phyloP scores from a whole-genome alignment of 179 eudicot genomes.

The Pouteria campechiana region DNA sequence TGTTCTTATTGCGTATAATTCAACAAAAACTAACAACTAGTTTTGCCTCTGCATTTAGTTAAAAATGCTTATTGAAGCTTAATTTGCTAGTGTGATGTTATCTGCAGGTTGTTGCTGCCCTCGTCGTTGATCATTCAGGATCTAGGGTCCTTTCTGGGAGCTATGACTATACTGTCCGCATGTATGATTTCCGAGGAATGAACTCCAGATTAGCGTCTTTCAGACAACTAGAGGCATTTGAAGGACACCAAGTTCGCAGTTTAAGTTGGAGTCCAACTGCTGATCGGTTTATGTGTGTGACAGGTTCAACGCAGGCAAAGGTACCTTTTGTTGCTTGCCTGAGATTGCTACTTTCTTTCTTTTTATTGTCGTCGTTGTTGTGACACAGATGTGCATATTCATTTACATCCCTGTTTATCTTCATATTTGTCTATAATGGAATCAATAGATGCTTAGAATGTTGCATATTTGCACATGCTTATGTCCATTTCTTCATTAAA shows the following conservation, averaged over 20 bases:
- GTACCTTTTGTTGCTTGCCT: conserved; percentile 21
- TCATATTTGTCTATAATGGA: too few relatives aligned
- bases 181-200: conserved; percentile 99
- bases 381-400: not conserved
- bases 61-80: too few relatives aligned
- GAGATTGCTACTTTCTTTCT: too few relatives aligned
- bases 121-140: conserved; percentile 89
- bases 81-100: too few relatives aligned
- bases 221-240: conserved; percentile 89
- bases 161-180: conserved; percentile 78
- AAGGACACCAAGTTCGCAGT: conserved; percentile 94
- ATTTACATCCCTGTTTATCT: not conserved
- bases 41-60: too few relatives aligned
- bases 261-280: conserved; percentile 97
- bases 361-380: not conserved
- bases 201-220: conserved; percentile 82
- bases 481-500: too few relatives aligned
- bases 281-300: conserved; percentile 83
- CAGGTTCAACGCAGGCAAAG: conserved; percentile 98
- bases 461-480: too few relatives aligned
- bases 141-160: conserved; percentile 96
- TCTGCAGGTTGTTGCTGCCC: conserved; percentile 85
- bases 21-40: too few relatives aligned
- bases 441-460: too few relatives aligned
- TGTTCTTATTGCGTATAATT: too few relatives aligned